A percentile compares a stretch with the other conserved stretches of the same genome.
phyloP scores from a whole-genome alignment of 495 filamentous ascomycete genomes.

The Daldinia bambusicola region DNA sequence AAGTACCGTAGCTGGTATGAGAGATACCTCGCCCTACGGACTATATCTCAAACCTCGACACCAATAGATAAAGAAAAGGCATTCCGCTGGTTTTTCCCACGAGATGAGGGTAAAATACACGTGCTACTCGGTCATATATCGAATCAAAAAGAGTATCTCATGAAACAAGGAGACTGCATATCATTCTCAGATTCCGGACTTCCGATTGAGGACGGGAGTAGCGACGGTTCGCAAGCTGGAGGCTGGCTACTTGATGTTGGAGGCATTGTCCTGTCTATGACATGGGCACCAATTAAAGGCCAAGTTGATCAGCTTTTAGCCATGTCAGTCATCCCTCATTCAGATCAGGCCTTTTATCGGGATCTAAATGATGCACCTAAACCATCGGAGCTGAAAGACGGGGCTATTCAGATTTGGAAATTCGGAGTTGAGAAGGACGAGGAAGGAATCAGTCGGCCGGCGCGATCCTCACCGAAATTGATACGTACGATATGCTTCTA shows the following conservation, averaged over 20 bases:
- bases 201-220: conserved; percentile 37
- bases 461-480: conserved; percentile 43
- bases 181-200: conserved; percentile 43
- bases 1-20: conserved; percentile 49
- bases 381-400: conserved; percentile 38
- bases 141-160: conserved; percentile 49
- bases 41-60: conserved; percentile 39
- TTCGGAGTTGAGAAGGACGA: conserved; percentile 41
- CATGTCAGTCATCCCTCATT: conserved; percentile 56
- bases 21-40: conserved; percentile 30
- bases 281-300: conserved; percentile 54
- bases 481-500: conserved; percentile 49
- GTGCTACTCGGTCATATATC: conserved; percentile 53
- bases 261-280: conserved; percentile 56
- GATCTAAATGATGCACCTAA: conserved; percentile 38
- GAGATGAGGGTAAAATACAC: conserved; percentile 46
- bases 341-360: conserved; percentile 51
- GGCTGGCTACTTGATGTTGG: conserved; percentile 60
- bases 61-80: conserved; percentile 36
- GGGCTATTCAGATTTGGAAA: conserved; percentile 58
- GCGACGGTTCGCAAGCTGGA: conserved; percentile 33
- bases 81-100: conserved; percentile 46
- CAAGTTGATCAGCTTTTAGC: conserved; percentile 55
- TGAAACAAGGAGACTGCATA: conserved; percentile 48
- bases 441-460: conserved; percentile 37